Evolutionary conservation across 2,329 filamentous ascomycete genomes (phyloP), one percentile per base, ranked within the genome.

Genomic region (Cercospora berteroae): DNA sequence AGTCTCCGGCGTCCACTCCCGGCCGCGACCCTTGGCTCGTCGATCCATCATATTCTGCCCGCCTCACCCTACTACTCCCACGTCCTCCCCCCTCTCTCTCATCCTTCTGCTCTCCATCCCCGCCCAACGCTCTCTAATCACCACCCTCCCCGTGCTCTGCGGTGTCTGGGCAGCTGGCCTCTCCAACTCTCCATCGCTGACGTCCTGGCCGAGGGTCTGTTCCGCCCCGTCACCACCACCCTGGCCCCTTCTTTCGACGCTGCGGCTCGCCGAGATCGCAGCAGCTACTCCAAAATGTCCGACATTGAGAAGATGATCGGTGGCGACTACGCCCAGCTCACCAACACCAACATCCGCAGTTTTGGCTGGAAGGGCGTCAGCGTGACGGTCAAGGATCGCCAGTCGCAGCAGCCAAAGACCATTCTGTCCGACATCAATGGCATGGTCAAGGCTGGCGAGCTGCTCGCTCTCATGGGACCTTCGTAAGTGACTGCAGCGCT

Each of bases 381-480:
- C 0, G 91, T 94, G 58, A 88, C 85, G 0, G 90, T 94, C 70
- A 91, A 91, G 73, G 90, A 94, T 77, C 83, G 87, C 5, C 82
- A 87, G 69, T 89, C 88, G 0, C 89, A 90, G 72, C 75, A 86
- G 69, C 83, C 86, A 1, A 87, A 88, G 71, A 81, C 84, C 18
- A 88, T 94, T 66, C 83, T 94, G 4, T 83, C 86, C 33, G 81
- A 86, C 71, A 85, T 89, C 58, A 84, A 85, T 73, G 91, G 91
- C 10, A 79, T 87, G 60, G 86, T 91, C 55, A 81, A 88, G 76
- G 88, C 89, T 33, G 91, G 90, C 56, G 88, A 93, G 76, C 82
- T 94, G 50, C 85, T 92, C 68, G 93, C 92, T 44, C 80, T 96
- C 56, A 94, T 96, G 91, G 93, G 93, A 25, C 92, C 92, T 8